phyloP scores from a whole-genome alignment of 768 basidiomycete genomes.

The Collybia mongolica region DNA sequence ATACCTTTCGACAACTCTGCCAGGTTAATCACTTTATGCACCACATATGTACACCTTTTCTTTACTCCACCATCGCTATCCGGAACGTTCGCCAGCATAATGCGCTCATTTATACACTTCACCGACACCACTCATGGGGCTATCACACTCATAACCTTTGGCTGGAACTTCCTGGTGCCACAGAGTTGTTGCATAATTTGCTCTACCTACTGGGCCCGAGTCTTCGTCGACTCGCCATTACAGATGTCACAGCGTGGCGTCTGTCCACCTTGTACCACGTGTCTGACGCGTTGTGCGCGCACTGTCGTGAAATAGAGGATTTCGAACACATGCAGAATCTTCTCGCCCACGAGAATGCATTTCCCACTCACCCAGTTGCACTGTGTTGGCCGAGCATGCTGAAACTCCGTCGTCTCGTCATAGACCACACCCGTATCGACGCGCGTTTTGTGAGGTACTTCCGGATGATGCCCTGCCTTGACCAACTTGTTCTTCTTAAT shows the following conservation, averaged over 20 bases:
- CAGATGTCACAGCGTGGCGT: neutral
- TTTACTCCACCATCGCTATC: neutral
- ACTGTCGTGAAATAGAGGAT: neutral
- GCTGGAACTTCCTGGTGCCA: neutral
- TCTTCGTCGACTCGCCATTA: neutral
- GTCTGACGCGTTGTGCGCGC: neutral
- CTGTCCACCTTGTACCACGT: neutral
- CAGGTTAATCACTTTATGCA: neutral
- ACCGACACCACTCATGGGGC: too few species aligned
- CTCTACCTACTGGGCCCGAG: neutral
- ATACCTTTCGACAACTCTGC: neutral
- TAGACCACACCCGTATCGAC: neutral
- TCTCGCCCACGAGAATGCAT: neutral
- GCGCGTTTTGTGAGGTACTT: neutral
- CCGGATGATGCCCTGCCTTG: neutral
- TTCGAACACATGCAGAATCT: neutral
- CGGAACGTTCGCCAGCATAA: neutral
- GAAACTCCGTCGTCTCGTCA: neutral
- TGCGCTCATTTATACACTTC: neutral
- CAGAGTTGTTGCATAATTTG: neutral
- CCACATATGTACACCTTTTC: neutral
- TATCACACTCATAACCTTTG: too few species aligned
- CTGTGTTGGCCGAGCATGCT: neutral
- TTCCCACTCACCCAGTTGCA: neutral
- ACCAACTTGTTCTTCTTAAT: neutral